phyloP scores from a whole-genome alignment of 2,329 filamentous ascomycete genomes.

The Cladosporium sp. region DNA sequence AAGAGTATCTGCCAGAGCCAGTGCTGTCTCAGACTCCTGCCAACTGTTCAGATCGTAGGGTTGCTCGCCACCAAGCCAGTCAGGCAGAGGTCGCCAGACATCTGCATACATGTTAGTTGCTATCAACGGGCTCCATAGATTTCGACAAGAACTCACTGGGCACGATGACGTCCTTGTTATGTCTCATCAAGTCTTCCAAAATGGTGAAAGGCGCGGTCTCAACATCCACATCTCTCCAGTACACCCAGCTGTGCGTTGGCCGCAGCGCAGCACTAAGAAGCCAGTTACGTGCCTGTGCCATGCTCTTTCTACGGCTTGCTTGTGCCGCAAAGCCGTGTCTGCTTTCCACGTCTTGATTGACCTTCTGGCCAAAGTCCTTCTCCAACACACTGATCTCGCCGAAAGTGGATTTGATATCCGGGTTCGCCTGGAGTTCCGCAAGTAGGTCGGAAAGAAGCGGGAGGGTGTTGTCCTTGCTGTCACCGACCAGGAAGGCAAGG shows the following conservation, averaged over 20 bases:
- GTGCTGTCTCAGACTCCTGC: conserved; percentile 96
- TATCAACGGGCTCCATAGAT: not conserved
- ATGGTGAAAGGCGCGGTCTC: conserved; percentile 97
- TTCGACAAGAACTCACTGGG: conserved; percentile 67
- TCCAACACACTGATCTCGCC: conserved; percentile 97
- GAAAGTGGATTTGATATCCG: conserved; percentile 76
- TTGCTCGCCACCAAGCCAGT: conserved; percentile 97
- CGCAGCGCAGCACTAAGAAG: conserved; percentile 86
- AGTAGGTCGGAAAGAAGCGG: conserved; percentile 70
- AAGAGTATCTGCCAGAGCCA: conserved; percentile 87
- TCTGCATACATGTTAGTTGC: conserved; percentile 36
- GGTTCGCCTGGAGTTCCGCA: conserved; percentile 72
- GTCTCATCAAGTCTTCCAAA: conserved; percentile 93
- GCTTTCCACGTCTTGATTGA: conserved; percentile 96
- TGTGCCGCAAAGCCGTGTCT: conserved; percentile 96
- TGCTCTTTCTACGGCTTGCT: conserved; percentile 86
- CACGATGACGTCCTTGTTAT: conserved; percentile 98
- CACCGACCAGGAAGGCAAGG: conserved; percentile 91
- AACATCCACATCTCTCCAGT: conserved; percentile 98
- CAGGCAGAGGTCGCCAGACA: conserved; percentile 96
- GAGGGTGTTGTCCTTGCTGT: conserved; percentile 90
- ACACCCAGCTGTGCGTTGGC: conserved; percentile 97
- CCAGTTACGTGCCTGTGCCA: conserved; percentile 98
- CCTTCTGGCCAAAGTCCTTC: conserved; percentile 97
- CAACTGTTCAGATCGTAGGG: conserved; percentile 98